phyloP scores from a whole-genome alignment of 352 stramenopile genomes.

The Pythium guiyangense region DNA sequence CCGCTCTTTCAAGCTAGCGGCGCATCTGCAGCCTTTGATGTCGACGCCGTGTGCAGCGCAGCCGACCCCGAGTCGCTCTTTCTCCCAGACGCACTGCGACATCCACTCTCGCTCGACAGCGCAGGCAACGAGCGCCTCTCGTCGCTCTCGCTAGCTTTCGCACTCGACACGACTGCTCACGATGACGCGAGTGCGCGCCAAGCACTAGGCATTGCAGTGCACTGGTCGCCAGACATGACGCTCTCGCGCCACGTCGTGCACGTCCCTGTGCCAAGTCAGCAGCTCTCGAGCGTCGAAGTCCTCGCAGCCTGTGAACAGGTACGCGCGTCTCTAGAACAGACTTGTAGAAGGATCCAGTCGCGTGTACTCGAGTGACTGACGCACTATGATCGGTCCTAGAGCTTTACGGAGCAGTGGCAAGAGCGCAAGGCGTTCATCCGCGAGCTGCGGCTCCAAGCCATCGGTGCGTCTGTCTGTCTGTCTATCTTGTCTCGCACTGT shows the following conservation, averaged over 20 bases:
- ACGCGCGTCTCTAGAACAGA: neutral
- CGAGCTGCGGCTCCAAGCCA: constrained; percentile 22
- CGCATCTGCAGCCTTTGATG: constrained; percentile 15
- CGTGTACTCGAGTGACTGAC: neutral
- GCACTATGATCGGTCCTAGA: constrained; percentile 11
- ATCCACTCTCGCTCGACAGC: constrained; percentile 15
- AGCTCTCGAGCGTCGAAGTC: constrained; percentile 29
- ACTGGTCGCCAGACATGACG: constrained; percentile 26
- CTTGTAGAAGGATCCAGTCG: neutral
- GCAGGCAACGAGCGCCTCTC: neutral
- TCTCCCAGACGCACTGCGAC: constrained; percentile 22
- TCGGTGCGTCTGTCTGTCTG: constrained; percentile 17
- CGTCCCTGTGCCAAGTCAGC: constrained; percentile 16
- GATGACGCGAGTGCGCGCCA: neutral
- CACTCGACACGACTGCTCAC: too few species aligned
- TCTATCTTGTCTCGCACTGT: neutral
- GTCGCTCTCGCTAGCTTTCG: constrained; percentile 4
- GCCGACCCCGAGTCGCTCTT: constrained; percentile 16
- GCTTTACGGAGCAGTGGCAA: constrained; percentile 34
- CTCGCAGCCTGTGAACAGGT: constrained; percentile 35
- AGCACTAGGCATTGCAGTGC: constrained; percentile 8
- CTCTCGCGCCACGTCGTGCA: constrained; percentile 43
- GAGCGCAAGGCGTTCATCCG: constrained; percentile 33
- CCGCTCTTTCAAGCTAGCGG: constrained; percentile 22
- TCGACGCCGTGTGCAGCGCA: constrained; percentile 5